phyloP scores from a whole-genome alignment of 2,329 filamentous ascomycete species.

The Xylariales sp. region DNA sequence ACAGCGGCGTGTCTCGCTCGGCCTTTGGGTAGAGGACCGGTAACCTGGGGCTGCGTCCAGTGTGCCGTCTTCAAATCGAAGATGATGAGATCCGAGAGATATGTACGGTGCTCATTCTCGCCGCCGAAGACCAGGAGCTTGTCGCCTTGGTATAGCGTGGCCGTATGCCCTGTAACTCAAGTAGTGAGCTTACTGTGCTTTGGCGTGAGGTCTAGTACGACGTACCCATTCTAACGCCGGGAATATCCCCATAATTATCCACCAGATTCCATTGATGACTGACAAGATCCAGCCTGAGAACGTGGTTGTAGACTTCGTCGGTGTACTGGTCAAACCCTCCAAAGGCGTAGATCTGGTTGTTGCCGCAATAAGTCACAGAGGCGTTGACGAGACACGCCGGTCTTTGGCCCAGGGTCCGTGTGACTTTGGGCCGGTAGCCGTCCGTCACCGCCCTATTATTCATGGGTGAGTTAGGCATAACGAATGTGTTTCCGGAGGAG shows the following conservation, averaged over 20 bases:
- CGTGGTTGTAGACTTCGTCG: constrained; percentile 99
- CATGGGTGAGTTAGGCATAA: constrained; percentile 88
- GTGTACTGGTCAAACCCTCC: constrained; percentile 99
- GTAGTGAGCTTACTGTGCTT: constrained; percentile 27
- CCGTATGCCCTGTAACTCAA: constrained; percentile 79
- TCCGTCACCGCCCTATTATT: constrained; percentile 74
- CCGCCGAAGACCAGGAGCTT: constrained; percentile 98
- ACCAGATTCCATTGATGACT: constrained; percentile 95
- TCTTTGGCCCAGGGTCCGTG: constrained; percentile 79
- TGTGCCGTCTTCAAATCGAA: constrained; percentile 94
- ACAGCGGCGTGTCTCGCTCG: constrained; percentile 93
- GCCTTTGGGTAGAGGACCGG: constrained; percentile 86
- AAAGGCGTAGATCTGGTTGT: constrained; percentile 98
- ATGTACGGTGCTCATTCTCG: constrained; percentile 96
- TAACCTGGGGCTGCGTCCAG: constrained; percentile 92
- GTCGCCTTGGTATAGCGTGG: constrained; percentile 90
- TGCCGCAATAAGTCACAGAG: constrained; percentile 97
- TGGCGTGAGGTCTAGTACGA: constrained; percentile 5
- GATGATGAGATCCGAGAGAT: constrained; percentile 94
- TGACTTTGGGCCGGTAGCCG: constrained; percentile 86
- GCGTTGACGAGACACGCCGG: constrained; percentile 97
- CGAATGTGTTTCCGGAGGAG: constrained; percentile 81
- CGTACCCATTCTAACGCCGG: constrained; percentile 94
- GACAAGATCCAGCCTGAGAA: constrained; percentile 85
- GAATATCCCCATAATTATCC: constrained; percentile 98